These are phyloP conservation scores for Mortierella claussenii DNA, from an alignment of 192 early-diverging fungal genomes.

Conservation along the genomic window DNA sequence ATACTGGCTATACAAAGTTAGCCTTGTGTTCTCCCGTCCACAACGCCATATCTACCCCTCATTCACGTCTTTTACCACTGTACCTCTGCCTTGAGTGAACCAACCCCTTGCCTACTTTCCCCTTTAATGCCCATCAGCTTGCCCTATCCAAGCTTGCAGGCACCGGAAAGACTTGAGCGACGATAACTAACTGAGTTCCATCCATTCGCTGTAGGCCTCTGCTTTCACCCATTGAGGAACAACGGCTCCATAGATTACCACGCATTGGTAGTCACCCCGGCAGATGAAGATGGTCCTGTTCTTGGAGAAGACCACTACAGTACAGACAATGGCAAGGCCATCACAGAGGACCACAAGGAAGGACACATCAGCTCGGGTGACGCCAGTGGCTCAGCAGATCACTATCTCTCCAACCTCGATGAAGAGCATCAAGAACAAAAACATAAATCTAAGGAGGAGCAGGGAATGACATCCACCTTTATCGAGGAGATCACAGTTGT, in stretches of 20 bases:
- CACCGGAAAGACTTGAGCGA: too few species aligned
- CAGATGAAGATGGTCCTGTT: constrained; percentile 31
- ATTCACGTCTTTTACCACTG: too few species aligned
- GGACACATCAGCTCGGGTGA: not conserved
- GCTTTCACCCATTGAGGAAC: constrained; percentile 21
- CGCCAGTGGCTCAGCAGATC: constrained; percentile 21
- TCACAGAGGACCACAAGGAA: constrained; percentile 25
- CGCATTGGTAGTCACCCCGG: constrained; percentile 24
- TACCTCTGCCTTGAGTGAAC: too few species aligned
- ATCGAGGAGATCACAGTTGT: constrained; percentile 18
- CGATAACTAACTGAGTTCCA: too few species aligned
- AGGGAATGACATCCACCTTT: constrained; percentile 10
- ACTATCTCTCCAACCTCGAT: not conserved
- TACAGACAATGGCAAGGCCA: not conserved
- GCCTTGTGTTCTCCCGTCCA: too few species aligned
- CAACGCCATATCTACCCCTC: too few species aligned
- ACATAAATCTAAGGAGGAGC: not conserved
- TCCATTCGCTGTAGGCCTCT: constrained; percentile 31
- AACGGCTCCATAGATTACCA: constrained; percentile 23
- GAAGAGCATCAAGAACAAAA: not conserved
- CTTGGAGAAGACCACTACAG: constrained; percentile 9
- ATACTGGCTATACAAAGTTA: too few species aligned
- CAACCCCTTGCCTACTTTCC: too few species aligned
- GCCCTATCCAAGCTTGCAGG: too few species aligned
- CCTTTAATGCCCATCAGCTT: too few species aligned